phyloP scores from a whole-genome alignment of 2,329 filamentous ascomycete species.

The Fusarium praegraminearum region DNA sequence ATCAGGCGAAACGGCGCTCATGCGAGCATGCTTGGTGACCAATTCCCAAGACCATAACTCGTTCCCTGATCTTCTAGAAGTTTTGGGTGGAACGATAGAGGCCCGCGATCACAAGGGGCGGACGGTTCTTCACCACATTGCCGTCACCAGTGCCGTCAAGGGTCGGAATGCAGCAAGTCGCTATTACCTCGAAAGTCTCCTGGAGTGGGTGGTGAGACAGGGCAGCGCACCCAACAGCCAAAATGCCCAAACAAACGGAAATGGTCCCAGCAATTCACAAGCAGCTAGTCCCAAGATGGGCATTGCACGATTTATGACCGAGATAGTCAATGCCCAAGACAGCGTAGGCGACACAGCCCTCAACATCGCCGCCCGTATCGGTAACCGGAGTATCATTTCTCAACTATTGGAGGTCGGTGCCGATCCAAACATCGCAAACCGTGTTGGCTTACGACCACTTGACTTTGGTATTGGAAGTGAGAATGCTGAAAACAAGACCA shows the following conservation, averaged over 20 bases:
- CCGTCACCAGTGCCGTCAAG: constrained; percentile 94
- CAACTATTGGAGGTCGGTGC: constrained; percentile 95
- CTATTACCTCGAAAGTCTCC: constrained; percentile 93
- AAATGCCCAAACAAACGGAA: constrained; percentile 51
- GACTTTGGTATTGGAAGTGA: constrained; percentile 93
- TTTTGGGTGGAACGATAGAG: constrained; percentile 90
- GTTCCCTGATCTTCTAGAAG: constrained; percentile 90
- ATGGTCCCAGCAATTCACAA: constrained; percentile 56
- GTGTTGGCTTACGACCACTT: constrained; percentile 87
- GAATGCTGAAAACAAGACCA: constrained; percentile 58
- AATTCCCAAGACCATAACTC: constrained; percentile 93
- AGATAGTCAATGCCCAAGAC: constrained; percentile 96
- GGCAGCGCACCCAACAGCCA: constrained; percentile 73
- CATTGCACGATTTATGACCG: constrained; percentile 92
- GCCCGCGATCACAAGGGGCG: constrained; percentile 88
- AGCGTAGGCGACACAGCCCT: constrained; percentile 94
- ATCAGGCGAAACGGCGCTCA: constrained; percentile 90
- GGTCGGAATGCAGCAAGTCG: constrained; percentile 91
- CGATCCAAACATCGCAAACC: constrained; percentile 90
- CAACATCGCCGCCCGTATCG: constrained; percentile 92
- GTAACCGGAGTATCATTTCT: constrained; percentile 95
- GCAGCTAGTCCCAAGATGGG: constrained; percentile 75
- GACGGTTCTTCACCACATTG: constrained; percentile 95
- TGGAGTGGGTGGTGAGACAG: constrained; percentile 94
- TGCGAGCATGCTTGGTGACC: constrained; percentile 91